Base-by-base conservation (phyloP, 2,329 filamentous ascomycete species). In the Aspergillus sp. region DNA sequence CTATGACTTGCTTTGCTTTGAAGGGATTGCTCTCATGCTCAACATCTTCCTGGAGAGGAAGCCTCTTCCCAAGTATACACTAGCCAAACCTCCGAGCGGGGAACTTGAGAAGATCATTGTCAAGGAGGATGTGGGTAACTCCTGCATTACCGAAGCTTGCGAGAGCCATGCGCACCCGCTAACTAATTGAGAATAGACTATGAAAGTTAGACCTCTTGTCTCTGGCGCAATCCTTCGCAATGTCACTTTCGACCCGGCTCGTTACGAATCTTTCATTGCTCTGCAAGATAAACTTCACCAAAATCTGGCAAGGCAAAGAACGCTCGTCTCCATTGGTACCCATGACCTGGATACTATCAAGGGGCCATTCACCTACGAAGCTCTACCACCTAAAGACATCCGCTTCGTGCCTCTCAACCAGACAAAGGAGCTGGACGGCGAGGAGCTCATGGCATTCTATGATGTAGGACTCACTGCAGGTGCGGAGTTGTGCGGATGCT, bases 241-340 rank as follows among this genome's bases (percentile, higher is more conserved):
- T 73, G 84, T 99, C 80, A 91, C 88, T 70, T 98, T 99, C 82
- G 93, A 90, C 67, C 84, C 95, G 79, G 90, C 88, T 66, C 85
- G 89, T 65, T 99, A 99, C 76, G 91, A 96, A 67, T 97, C 92
- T 70, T 99, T 99, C 89, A 99, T 99, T 73, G 86, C 89, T 56
- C 84, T 99, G 48, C 95, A 99, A 80, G 96, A 99, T 79, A 99
- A 99, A 81, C 85, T 99, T 48, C 95, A 99, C 80, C 89, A 93
- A 74, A 99, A 99, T 73, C 81, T 99, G 64, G 96, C 95, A 49
- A 87, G 95, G 61, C 90, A 98, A 76, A 83, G 95, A 68, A 97
- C 93, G 1, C 80, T 99, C 47, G 93, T 97, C n/a, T 90, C 93
- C 20, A 97, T 99, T 71, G 95, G 95, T 67, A 99, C 95, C 3